Base-by-base conservation (phyloP, 768 basidiomycete species). In the Pleurotus cornucopiae region DNA sequence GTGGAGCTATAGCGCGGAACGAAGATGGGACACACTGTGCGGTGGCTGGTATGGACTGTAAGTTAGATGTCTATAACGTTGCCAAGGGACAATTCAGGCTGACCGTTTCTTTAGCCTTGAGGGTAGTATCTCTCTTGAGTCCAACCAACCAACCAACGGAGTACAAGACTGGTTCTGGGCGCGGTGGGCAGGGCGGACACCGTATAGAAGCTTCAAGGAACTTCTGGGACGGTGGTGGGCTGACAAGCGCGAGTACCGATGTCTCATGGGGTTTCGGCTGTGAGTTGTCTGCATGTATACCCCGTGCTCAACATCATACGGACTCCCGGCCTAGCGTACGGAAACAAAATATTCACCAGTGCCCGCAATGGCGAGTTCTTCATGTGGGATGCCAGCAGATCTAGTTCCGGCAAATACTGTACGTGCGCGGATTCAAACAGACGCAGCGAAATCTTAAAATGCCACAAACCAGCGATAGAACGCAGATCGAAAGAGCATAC, bases 361-460 rank as follows among this genome's bases (percentile, higher is more conserved):
- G 88, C 88, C 1, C 74, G 86, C 13, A 91, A 90, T 60, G 90
- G 90, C 1, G 90, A 91, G 53, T 78, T 92, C 38, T 87, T 91
- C 26, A 81, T 91, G 76, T 92, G 90, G 90, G 89, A 91, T 65
- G 61, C 91, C 25, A 81, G 85, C 61, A 88, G 84, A 66, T 68
- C 77, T 18, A 85, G 87, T 2, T 64, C 73, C 2, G 79, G 81
- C 41, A 91, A 91, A 71, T 88, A 82, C 62, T 89, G 89, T 91
- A 62, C 49, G 79, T 43, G 21, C 39, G 0, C 9, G 12, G 26
- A 54, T 12, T 47, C 16, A 49, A 55, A 9, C 13, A 43, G n/a
- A 16, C 25, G 23, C 23, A 5, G 5, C 23, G 23, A 25, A 25
- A 16, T 9, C 30, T 38, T 57, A 46, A 44, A 37, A 14, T 21